Conservation (phyloP, 371 early-diverging fungal genomes). For the Apophysomyces sp. region DNA sequence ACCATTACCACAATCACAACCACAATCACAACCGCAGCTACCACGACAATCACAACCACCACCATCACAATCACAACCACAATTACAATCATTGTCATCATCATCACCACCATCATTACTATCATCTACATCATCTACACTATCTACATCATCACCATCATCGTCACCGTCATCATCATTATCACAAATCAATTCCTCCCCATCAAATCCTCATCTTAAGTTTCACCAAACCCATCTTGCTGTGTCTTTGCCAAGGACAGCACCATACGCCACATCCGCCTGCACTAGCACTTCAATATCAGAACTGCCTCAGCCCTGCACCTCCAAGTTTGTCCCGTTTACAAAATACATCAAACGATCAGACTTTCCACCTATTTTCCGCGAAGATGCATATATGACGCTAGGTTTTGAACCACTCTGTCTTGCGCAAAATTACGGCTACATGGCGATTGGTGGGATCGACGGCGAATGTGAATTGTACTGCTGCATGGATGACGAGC, state of each 20-base stretch:
- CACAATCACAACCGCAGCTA: no score
- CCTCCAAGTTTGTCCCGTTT: constrained; percentile 30
- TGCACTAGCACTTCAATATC: constrained; percentile 10
- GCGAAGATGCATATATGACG: constrained; percentile 28
- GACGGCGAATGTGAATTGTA: constrained; percentile 50
- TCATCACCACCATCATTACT: not conserved
- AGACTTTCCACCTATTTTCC: constrained; percentile 28
- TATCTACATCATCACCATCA: not conserved
- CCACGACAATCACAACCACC: not conserved
- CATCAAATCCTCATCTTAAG: not conserved
- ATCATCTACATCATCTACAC: not conserved
- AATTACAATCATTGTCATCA: not conserved
- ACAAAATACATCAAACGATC: constrained; percentile 48
- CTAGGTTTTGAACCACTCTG: constrained; percentile 47
- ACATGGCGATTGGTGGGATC: constrained; percentile 52
- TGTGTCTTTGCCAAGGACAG: constrained; percentile 7
- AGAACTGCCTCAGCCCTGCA: constrained; percentile 2
- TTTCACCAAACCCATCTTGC: constrained; percentile 20
- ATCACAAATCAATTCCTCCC: not conserved
- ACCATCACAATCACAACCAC: no score
- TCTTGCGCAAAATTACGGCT: constrained; percentile 54
- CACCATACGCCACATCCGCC: not conserved
- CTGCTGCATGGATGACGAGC: constrained; percentile 41
- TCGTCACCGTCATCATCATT: not conserved
- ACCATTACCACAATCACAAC: no score